Percentiles rank a stretch among this genome's conserved stretches.
Evolutionary conservation across 306 rosid genomes (phyloP).

Genomic region (Quercus aquifolioides): DNA sequence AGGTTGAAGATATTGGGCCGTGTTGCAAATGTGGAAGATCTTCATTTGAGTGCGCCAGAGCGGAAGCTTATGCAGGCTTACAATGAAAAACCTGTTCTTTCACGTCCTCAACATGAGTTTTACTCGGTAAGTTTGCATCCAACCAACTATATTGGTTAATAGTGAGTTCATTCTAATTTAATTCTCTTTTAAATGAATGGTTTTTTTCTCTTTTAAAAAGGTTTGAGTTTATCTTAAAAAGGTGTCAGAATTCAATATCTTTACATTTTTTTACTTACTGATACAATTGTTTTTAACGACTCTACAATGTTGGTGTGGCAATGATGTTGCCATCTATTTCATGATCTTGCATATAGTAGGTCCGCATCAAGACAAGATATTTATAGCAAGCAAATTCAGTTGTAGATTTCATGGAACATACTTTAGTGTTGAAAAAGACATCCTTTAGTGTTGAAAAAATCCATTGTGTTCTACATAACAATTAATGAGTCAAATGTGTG

Average conservation of each 20-base stretch:
- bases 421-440: background rate
- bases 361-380: too few relatives aligned
- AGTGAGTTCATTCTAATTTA: background rate
- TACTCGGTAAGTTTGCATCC: conserved; percentile 48
- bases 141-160: background rate
- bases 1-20: conserved; percentile 96
- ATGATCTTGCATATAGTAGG: too few relatives aligned
- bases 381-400: too few relatives aligned
- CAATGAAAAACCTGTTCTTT: conserved; percentile 97
- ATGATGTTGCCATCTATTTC: background rate
- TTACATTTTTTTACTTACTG: background rate
- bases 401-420: too few relatives aligned
- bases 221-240: too few relatives aligned
- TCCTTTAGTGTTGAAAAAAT: background rate
- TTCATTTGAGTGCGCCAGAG: conserved; percentile 80
- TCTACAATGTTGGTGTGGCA: background rate
- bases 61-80: conserved; percentile 93
- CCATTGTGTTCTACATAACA: too few relatives aligned
- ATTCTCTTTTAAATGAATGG: too few relatives aligned
- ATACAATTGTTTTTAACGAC: background rate
- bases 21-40: conserved; percentile 79
- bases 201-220: too few relatives aligned
- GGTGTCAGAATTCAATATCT: background rate
- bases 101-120: conserved; percentile 98
- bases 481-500: background rate